Base-by-base conservation (phyloP, 352 stramenopile genomes). In the Aphanomyces euteiches region DNA sequence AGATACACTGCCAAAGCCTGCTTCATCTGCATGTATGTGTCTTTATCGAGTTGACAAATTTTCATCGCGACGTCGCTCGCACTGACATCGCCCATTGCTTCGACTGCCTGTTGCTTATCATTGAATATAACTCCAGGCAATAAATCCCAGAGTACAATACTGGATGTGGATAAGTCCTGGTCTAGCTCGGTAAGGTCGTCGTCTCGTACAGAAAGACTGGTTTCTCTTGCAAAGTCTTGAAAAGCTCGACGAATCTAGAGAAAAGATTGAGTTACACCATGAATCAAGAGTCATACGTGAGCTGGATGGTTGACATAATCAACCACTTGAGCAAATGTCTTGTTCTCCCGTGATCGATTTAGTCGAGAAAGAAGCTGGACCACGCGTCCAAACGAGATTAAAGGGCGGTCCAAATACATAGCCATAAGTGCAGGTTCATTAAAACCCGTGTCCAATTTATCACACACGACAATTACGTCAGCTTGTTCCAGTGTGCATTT, bases 381-480 rank as follows among this genome's bases (percentile, higher is more conserved):
- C 0, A 81, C 89, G 36, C 90, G 84, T 1, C 79, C 75, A 21
- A 77, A 86, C 5, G 82, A 82, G 5, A 80, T 81, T 41, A 94
- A 73, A 43, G 87, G 84, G 10, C 87, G 83, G 68, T 94, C 87
- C n/a, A 94, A 84, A 67, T 92, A 94, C 84, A 94, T 92, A 28
- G 78, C 84, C 4, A 80, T 73, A 13, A 94, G 76, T 40, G 83
- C 53, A 0, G 87, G 85, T 47, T 94, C 85, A 58, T 91, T 94
- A 77, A 90, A 94, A 3, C 87, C 87, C 2, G 87, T 94, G 56
- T 94, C 87, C 6, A 94, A 82, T 60, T 94, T 94, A 61, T 94
- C 87, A 75, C 87, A 94, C 5, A 94, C 87, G 68, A 94, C 85
- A 36, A 94, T 80, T 15, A 93, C 73, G 56, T 92, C 84, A 38